Percentiles rank a stretch among this genome's conserved stretches.
Evolutionary conservation across 106 monocot species (phyloP).

Genomic region (Platanthera zijinensis): DNA sequence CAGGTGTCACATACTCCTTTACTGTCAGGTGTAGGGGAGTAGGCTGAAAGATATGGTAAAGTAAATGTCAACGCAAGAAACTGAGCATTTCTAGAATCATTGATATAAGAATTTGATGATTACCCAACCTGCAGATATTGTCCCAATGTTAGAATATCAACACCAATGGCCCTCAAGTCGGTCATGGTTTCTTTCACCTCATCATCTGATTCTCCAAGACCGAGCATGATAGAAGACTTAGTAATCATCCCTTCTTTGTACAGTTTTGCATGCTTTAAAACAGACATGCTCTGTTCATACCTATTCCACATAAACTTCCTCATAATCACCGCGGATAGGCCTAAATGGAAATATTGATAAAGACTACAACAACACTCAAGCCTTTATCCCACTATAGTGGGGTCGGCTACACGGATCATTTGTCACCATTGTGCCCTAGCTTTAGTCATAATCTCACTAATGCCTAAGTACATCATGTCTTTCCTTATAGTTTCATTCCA

Average conservation of each 20-base stretch:
- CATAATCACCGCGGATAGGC: not conserved
- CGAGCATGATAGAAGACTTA: slow-evolving; percentile 90
- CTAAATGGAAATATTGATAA: not conserved
- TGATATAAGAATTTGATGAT: not conserved
- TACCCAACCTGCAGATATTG: slow-evolving; percentile 82
- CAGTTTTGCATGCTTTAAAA: slow-evolving; percentile 84
- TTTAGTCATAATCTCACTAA: too few relatives aligned
- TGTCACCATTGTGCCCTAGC: too few relatives aligned
- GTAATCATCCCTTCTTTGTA: slow-evolving; percentile 83
- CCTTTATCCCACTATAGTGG: too few relatives aligned
- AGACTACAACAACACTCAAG: not conserved
- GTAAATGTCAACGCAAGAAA: slow-evolving; percentile 5
- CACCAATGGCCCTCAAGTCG: slow-evolving; percentile 77
- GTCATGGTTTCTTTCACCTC: slow-evolving; percentile 75
- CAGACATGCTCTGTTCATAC: slow-evolving; percentile 85
- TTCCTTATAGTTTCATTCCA: too few relatives aligned
- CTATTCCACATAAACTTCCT: slow-evolving; percentile 19
- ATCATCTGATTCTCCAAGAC: slow-evolving; percentile 89
- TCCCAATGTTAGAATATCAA: slow-evolving; percentile 92
- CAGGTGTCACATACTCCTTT: slow-evolving; percentile 88
- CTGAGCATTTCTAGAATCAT: not conserved
- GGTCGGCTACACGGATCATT: too few relatives aligned
- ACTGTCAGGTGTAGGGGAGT: slow-evolving; percentile 88
- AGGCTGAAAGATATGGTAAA: slow-evolving; percentile 42
- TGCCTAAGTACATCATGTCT: too few relatives aligned